Percentiles rank a stretch among this genome's conserved stretches.
phyloP scores from a whole-genome alignment of 768 basidiomycete species.

The Xerocomus brunneocitrinus region DNA sequence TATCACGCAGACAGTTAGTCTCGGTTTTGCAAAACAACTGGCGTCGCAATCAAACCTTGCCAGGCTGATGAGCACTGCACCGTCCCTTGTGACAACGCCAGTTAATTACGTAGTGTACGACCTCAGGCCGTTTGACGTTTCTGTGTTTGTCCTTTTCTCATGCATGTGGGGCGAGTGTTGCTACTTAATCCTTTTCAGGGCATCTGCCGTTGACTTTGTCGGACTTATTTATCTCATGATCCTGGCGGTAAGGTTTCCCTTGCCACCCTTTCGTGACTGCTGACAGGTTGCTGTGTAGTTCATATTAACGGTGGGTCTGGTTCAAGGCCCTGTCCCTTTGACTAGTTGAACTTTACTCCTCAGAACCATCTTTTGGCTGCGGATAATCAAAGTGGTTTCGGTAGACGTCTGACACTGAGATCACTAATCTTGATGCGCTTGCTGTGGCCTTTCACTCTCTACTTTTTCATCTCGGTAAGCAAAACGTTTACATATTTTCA shows the following conservation, averaged over 20 bases:
- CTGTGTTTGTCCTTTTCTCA: slow-evolving; percentile 41
- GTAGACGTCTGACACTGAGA: slow-evolving; percentile 33
- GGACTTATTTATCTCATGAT: slow-evolving; percentile 50
- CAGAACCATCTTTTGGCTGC: slow-evolving; percentile 35
- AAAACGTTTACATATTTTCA: neutral
- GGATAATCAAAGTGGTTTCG: slow-evolving; percentile 35
- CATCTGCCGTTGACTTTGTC: slow-evolving; percentile 48
- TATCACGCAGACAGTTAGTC: slow-evolving; percentile 34
- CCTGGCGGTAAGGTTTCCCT: slow-evolving; percentile 19
- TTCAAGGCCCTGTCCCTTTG: neutral
- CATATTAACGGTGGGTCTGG: slow-evolving; percentile 23
- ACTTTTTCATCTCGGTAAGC: slow-evolving; percentile 40
- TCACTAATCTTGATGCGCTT: slow-evolving; percentile 40
- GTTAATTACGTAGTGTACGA: slow-evolving; percentile 47
- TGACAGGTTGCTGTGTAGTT: slow-evolving; percentile 18
- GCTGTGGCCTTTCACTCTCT: slow-evolving; percentile 34
- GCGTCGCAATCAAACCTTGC: slow-evolving; percentile 27
- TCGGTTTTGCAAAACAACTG: slow-evolving; percentile 30
- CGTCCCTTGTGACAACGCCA: slow-evolving; percentile 46
- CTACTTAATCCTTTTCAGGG: slow-evolving; percentile 30
- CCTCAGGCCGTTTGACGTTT: slow-evolving; percentile 52
- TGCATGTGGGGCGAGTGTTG: neutral
- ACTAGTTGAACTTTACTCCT: neutral
- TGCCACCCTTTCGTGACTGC: neutral
- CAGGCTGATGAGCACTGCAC: slow-evolving; percentile 41